phyloP scores from a whole-genome alignment of 2,329 filamentous ascomycete genomes.

The Mycosphaerella arachidis region DNA sequence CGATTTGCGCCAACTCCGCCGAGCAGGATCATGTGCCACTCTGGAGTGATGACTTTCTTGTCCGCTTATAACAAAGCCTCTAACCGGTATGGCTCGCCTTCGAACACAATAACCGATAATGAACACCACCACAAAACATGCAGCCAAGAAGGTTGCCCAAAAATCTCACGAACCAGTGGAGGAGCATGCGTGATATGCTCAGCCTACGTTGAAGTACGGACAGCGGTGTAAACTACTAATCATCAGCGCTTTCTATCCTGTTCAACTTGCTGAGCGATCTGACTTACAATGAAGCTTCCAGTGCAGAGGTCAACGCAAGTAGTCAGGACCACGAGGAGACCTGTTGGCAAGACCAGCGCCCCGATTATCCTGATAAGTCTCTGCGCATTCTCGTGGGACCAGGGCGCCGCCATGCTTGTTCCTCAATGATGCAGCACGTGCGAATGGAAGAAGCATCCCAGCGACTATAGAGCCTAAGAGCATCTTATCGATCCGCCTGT shows the following conservation, averaged over 20 bases:
- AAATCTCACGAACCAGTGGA: constrained; percentile 31
- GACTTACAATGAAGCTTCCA: constrained; percentile 29
- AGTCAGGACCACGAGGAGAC: constrained; percentile 30
- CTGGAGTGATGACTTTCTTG: constrained; percentile 47
- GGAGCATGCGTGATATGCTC: constrained; percentile 22
- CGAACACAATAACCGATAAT: constrained; percentile 32
- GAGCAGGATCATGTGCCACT: constrained; percentile 52
- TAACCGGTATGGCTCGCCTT: constrained; percentile 38
- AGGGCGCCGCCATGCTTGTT: constrained; percentile 28
- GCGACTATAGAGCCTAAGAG: constrained; percentile 51
- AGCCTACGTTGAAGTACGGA: constrained; percentile 41
- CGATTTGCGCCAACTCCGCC: constrained; percentile 53
- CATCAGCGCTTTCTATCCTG: neutral
- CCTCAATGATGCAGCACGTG: constrained; percentile 36
- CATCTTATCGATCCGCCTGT: constrained; percentile 51
- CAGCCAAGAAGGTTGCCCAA: constrained; percentile 32
- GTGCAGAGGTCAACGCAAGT: constrained; percentile 35
- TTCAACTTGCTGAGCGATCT: neutral
- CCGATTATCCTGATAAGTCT: constrained; percentile 32
- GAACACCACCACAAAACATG: constrained; percentile 30
- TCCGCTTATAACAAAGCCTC: constrained; percentile 45
- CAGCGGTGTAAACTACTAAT: constrained; percentile 40
- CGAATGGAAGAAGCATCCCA: constrained; percentile 51
- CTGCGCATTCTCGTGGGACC: constrained; percentile 33
- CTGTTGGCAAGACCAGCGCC: constrained; percentile 34